Base-by-base conservation (phyloP, 2,329 filamentous ascomycete genomes). In the Neopestalotiopsis sp. region DNA sequence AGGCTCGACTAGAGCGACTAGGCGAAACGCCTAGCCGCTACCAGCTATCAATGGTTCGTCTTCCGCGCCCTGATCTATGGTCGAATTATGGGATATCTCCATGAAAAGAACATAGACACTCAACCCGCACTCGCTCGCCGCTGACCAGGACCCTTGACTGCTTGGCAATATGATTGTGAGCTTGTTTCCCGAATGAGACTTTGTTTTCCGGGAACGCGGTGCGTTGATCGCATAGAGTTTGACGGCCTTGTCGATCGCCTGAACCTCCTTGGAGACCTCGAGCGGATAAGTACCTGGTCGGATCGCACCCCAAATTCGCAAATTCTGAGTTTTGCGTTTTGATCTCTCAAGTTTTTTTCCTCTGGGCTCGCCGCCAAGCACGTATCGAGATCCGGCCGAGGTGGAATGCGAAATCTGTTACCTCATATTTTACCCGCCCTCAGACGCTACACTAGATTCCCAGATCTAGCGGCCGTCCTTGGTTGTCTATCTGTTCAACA, bases 1-100 rank as follows among this genome's bases (percentile, higher is more conserved):
- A 52, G 45, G 45, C 45, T n/a, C n/a, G 45, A 52, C 45, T 52
- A 52, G 45, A 52, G 45, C 45, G 45, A 52, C 45, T 52, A 52
- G 45, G 45, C n/a, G 17, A 52, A 52, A 52, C 45, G 45, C 45
- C 45, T 52, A 52, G 45, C 45, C 45, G 17, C n/a, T 52, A 52
- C 45, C 45, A 52, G 14, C 17, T 52, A 52, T 20, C 45, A 52
- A 52, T 52, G 45, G 45, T 52, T 52, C 7, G 45, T 52, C n/a
- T 52, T 52, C 7, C 7, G 45, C 20, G 20, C 45, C 45, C 45
- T 52, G 17, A 52, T 17, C n/a, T 52, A 52, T 52, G 45, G 17
- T 20, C 45, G 17, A n/a, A 52, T 52, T n/a, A 52, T 52, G n/a
- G 45, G 45, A 52, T 52, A 52, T 52, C 45, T 52, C 45, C 45